Base-by-base conservation (phyloP, 306 rosid genomes). In the Cucurbita argyrosperma region DNA sequence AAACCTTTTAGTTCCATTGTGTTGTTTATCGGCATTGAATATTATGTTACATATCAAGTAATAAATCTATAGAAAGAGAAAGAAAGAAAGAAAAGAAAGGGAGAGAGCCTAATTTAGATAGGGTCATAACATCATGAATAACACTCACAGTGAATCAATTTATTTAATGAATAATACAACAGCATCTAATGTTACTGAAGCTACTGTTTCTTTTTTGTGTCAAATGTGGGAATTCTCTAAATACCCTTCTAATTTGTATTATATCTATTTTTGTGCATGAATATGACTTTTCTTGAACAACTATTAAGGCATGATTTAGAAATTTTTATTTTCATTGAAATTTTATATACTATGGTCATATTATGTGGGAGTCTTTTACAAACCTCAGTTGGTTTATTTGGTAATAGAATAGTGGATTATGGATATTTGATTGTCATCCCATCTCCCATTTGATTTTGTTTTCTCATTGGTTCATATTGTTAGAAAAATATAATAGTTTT, bases 21-120 rank as follows among this genome's bases (percentile, higher is more conserved):
- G 15, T 50, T 68, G 74, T 30, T 47, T 49, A 67, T 21, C 73
- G 8, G 12, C 19, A 49, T 14, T 15, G 45, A 69, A 50, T 50
- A 50, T 70, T 70, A 50, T 51, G 40, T 50, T 35, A 70, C 26
- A 50, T 51, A 40, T 50, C 18, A 70, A 23, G 13, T 30, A 70
- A 49, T 70, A 70, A 16, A 70, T 70, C 4, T 51, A 69, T 12
- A 50, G 74, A 54, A 30, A 47, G 56, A 67, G 5, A 50, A 15
- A 70, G 47, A 49, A 4, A 49, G 30, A 7, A 6, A 30, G 35
- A 30, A 30, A 30, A 30, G 2, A 52, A 52, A 52, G 6, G 21
- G 55, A 67, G n/a, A 66, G n/a, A 23, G n/a, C 16, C 43, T 49
- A 70, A 38, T 15, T 70, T 70, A 70, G 74, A 70, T 70, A 70